Percentiles rank a stretch among this genome's conserved stretches.
phyloP scores from a whole-genome alignment of 768 basidiomycete genomes.

The Amyloporia xantha region DNA sequence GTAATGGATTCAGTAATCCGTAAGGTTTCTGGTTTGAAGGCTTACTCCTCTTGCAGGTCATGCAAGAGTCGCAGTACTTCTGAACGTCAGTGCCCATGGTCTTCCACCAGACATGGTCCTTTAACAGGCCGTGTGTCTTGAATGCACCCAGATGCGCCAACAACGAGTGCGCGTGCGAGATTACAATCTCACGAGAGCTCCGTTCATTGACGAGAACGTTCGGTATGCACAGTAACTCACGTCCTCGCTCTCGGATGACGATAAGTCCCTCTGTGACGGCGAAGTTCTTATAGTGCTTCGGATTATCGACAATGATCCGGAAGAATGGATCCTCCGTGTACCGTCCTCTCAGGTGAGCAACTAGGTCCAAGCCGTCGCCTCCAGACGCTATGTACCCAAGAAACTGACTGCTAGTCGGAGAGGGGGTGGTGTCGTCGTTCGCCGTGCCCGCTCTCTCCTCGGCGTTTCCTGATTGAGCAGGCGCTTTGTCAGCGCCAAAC shows the following conservation, averaged over 20 bases:
- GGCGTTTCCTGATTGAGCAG: not conserved
- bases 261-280: constrained; percentile 15
- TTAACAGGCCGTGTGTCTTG: constrained; percentile 28
- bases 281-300: constrained; percentile 23
- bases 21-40: constrained; percentile 15
- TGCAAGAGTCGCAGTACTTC: constrained; percentile 21
- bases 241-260: constrained; percentile 9
- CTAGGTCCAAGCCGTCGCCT: constrained; percentile 5
- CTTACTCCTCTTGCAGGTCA: constrained; percentile 17
- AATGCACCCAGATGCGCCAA: constrained; percentile 30
- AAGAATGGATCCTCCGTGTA: constrained; percentile 29
- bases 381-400: not conserved
- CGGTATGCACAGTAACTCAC: constrained; percentile 23
- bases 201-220: constrained; percentile 15
- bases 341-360: constrained; percentile 5
- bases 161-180: constrained; percentile 31
- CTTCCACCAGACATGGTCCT: constrained; percentile 36
- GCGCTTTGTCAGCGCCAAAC: not conserved
- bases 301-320: constrained; percentile 16
- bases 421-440: too few species aligned
- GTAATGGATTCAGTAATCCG: constrained; percentile 26
- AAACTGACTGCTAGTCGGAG: not conserved
- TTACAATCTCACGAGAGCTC: constrained; percentile 23
- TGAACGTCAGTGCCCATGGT: constrained; percentile 22
- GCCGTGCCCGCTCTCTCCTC: not conserved